These are phyloP conservation scores for Aspergillus fumigatus DNA, from an alignment of 2,329 filamentous ascomycete genomes.

Conservation along the genomic window DNA sequence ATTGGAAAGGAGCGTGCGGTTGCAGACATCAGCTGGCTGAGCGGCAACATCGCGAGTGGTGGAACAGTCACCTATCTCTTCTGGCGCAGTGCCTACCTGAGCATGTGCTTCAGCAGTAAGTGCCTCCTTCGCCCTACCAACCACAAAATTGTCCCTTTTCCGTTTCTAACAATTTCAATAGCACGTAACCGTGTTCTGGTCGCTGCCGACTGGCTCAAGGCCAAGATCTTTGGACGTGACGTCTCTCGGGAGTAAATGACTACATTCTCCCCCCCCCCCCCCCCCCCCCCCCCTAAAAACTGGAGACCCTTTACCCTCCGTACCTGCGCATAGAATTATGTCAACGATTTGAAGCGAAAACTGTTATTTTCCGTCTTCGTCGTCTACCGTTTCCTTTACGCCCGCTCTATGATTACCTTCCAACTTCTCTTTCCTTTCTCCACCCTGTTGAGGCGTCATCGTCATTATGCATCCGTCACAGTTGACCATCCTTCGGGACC, in stretches of 20 bases:
- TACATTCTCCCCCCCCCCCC: background rate
- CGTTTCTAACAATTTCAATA: slow-evolving; percentile 34
- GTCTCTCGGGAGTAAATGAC: slow-evolving; percentile 52
- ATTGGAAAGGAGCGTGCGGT: slow-evolving; percentile 98
- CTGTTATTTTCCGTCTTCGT: background rate
- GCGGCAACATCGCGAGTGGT: slow-evolving; percentile 90
- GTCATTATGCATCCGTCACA: background rate
- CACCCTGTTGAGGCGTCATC: background rate
- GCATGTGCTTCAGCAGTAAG: slow-evolving; percentile 99
- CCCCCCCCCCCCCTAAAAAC: no score
- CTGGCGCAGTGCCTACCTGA: slow-evolving; percentile 96
- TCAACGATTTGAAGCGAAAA: background rate
- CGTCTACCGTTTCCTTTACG: background rate
- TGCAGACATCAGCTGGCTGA: slow-evolving; percentile 94
- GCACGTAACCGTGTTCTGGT: slow-evolving; percentile 93
- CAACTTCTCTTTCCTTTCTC: background rate
- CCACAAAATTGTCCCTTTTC: background rate
- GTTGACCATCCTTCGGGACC: background rate
- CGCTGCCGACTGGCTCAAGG: slow-evolving; percentile 92
- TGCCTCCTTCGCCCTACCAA: slow-evolving; percentile 27
- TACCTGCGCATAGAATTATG: slow-evolving; percentile 9
- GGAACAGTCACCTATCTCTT: slow-evolving; percentile 95
- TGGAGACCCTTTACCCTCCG: background rate
- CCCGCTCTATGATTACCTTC: background rate
- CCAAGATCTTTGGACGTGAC: slow-evolving; percentile 92